phyloP scores from a whole-genome alignment of 1,139 yeast species.

The Yamadazyma diddensiae region DNA sequence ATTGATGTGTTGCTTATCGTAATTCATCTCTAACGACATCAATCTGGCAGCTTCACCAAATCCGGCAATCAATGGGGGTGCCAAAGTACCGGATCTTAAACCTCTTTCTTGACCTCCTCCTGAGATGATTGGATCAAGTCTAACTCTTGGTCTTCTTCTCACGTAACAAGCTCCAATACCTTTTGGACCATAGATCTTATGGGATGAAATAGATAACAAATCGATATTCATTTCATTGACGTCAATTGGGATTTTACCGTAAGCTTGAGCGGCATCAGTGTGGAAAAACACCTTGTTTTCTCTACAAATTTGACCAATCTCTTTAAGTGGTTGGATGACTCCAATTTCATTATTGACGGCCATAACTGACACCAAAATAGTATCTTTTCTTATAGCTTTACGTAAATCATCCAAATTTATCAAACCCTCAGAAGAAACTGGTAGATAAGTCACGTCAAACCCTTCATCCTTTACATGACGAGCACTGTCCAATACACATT shows the following conservation, averaged over 20 bases:
- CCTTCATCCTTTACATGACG: constrained; percentile 96
- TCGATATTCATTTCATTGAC: constrained; percentile 94
- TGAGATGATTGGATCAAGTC: constrained; percentile 89
- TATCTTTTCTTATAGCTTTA: constrained; percentile 84
- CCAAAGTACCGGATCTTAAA: constrained; percentile 91
- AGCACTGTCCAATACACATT: constrained; percentile 95
- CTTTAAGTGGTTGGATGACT: constrained; percentile 92
- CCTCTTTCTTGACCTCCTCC: constrained; percentile 99
- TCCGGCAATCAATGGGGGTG: constrained; percentile 93
- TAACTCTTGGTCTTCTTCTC: constrained; percentile 97
- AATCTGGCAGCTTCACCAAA: constrained; percentile 97
- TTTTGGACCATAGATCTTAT: constrained; percentile 96
- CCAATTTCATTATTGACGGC: constrained; percentile 98
- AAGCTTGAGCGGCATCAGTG: constrained; percentile 98
- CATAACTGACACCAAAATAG: constrained; percentile 91
- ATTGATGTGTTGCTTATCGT: constrained; percentile 69
- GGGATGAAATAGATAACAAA: constrained; percentile 89
- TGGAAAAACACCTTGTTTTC: constrained; percentile 90
- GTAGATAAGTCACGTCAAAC: constrained; percentile 89
- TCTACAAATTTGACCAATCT: constrained; percentile 86
- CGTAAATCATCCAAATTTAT: constrained; percentile 75
- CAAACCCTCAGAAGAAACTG: constrained; percentile 79
- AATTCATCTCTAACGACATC: constrained; percentile 68
- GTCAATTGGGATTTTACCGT: constrained; percentile 88
- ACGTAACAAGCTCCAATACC: constrained; percentile 96